These are phyloP conservation scores for Salix viminalis DNA, from an alignment of 345 rosid species.

Conservation along the genomic window DNA sequence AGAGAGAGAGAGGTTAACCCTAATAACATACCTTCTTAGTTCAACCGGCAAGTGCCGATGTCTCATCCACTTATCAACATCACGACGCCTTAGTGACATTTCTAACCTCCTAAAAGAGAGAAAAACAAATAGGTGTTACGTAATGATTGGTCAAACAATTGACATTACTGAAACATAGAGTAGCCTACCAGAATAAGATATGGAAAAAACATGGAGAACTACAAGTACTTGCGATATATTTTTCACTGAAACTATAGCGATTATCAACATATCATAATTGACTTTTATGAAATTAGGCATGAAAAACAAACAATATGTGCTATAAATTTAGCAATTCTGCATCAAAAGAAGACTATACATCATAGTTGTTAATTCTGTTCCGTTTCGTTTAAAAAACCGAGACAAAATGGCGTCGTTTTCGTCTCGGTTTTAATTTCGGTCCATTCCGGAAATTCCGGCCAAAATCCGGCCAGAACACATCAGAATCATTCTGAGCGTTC, in stretches of 20 bases:
- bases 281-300: background rate
- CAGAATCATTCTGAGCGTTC: too few relatives aligned
- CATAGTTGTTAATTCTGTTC: too few relatives aligned
- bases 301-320: too few relatives aligned
- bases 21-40: slow-evolving; percentile 46
- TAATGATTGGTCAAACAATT: background rate
- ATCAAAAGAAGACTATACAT: background rate
- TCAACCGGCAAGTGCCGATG: slow-evolving; percentile 67
- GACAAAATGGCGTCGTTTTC: too few relatives aligned
- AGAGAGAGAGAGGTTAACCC: background rate
- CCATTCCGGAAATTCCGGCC: too few relatives aligned
- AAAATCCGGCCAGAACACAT: too few relatives aligned
- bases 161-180: background rate
- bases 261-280: background rate
- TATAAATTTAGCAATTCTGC: too few relatives aligned
- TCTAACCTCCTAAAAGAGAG: slow-evolving; percentile 55
- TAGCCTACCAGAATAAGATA: background rate
- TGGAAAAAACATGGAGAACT: background rate
- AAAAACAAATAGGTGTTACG: slow-evolving; percentile 3
- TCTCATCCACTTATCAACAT: slow-evolving; percentile 95
- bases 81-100: slow-evolving; percentile 80
- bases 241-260: background rate
- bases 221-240: background rate
- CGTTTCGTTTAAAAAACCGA: too few relatives aligned
- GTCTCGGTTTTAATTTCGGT: too few relatives aligned